Conservation (phyloP, 2,329 filamentous ascomycete genomes). For the Arthrobotrys iridis region DNA sequence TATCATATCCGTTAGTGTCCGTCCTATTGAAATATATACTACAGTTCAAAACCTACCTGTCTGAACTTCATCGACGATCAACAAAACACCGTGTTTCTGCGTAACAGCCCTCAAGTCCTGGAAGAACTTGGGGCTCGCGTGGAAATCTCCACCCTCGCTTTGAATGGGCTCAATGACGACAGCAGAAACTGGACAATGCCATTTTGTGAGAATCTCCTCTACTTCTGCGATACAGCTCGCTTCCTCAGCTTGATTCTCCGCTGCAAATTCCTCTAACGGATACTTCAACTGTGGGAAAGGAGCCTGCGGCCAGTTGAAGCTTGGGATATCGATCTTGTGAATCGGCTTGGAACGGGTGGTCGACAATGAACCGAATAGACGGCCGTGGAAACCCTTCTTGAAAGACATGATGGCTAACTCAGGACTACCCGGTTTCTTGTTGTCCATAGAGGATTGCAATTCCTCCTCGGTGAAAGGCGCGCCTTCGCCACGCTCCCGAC, state of each 20-base stretch:
- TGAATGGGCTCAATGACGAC: slow-evolving; percentile 90
- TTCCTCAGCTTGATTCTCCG: slow-evolving; percentile 85
- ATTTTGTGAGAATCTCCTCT: slow-evolving; percentile 78
- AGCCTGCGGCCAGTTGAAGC: slow-evolving; percentile 94
- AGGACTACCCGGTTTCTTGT: slow-evolving; percentile 80
- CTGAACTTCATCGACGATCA: slow-evolving; percentile 95
- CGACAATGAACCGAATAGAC: slow-evolving; percentile 84
- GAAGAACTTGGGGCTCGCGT: slow-evolving; percentile 89
- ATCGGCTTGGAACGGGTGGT: slow-evolving; percentile 93
- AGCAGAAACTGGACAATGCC: slow-evolving; percentile 79
- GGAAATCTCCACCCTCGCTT: slow-evolving; percentile 94
- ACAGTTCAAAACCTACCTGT: slow-evolving; percentile 68
- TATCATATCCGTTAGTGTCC: neutral
- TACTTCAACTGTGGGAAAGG: slow-evolving; percentile 87
- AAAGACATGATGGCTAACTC: slow-evolving; percentile 87
- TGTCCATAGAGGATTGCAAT: slow-evolving; percentile 78
- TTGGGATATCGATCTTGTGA: slow-evolving; percentile 93
- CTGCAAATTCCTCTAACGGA: slow-evolving; percentile 79
- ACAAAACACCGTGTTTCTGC: slow-evolving; percentile 77
- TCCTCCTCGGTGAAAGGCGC: slow-evolving; percentile 84
- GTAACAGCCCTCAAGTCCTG: slow-evolving; percentile 81
- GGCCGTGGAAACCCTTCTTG: slow-evolving; percentile 87
- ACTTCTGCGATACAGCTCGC: slow-evolving; percentile 82
- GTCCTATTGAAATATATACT: no score
- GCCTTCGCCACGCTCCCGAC: slow-evolving; percentile 77